phyloP scores from a whole-genome alignment of 2,329 filamentous ascomycete species.

The Botrytis byssoidea region DNA sequence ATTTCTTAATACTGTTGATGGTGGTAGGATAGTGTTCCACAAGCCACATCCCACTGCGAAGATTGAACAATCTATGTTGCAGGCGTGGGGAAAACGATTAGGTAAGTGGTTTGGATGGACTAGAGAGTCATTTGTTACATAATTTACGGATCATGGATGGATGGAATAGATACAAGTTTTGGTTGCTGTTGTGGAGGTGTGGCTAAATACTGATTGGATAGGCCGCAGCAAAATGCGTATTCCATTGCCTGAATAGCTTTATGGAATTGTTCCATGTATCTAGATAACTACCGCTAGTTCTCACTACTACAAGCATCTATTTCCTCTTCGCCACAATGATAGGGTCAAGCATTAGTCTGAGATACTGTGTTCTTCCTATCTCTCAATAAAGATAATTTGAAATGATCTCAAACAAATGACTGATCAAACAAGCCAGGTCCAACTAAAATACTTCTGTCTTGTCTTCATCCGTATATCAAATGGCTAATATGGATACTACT shows the following conservation, averaged over 20 bases:
- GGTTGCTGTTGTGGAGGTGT: background rate
- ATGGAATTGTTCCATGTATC: background rate
- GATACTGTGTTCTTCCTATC: background rate
- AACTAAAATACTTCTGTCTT: rapidly evolving
- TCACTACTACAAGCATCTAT: background rate
- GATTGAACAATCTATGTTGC: background rate
- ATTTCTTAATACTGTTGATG: background rate
- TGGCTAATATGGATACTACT: background rate
- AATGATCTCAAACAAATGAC: rapidly evolving
- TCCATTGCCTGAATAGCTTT: background rate
- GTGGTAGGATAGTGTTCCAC: background rate
- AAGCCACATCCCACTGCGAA: background rate
- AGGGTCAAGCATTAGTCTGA: rapidly evolving
- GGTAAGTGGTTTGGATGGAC: background rate
- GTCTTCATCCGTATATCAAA: background rate
- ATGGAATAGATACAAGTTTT: background rate
- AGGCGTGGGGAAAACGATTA: background rate
- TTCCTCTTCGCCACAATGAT: background rate
- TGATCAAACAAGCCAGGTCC: background rate
- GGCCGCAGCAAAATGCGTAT: background rate
- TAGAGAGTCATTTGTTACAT: background rate
- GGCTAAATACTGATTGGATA: background rate
- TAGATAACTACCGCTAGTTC: background rate
- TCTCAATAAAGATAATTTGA: background rate
- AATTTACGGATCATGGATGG: background rate